Evolutionary conservation across 2,329 filamentous ascomycete genomes (phyloP), one percentile per base, ranked within the genome.

Genomic region (Penicillium thymicola): DNA sequence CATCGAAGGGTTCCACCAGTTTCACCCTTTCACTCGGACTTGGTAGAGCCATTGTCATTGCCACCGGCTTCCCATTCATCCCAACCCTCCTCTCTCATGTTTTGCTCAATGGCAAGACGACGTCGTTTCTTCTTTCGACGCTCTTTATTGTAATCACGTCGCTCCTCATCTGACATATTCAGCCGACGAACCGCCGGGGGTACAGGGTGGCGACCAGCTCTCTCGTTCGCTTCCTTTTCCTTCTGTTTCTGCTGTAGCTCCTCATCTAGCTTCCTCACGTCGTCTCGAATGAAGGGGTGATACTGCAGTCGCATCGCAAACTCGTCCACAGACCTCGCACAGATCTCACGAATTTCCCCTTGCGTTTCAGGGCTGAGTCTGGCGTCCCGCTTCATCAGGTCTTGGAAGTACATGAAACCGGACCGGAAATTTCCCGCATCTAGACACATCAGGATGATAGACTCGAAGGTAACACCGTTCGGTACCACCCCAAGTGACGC

Each of bases 401-500:
- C 75, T 41, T 70, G 58, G 47, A 75, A 64, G 58, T 77, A 77
- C 60, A 70, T 70, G 57, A 69, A 71, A 1, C 69, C 74, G 5
- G 73, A 73, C 49, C 66, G 61, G 58, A 69, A 75, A 43, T 72
- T 74, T 6, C 62, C 65, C 9, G 65, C 59, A 8, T 75, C 70
- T 5, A 83, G 62, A 64, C 85, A 88, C 42, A 85, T 77, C 13
- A 85, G 68, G 16, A 88, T 80, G 11, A 89, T 73, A 5, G 81
- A 76, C 62, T 88, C 85, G 62, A 88, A 88, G 0, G 85, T 88
- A 18, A 80, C 62, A n/a, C 72, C 67, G 57, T 85, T 78, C 0
- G 86, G 84, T 16, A 75, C 65, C 28, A 88, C 72, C 8, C 75
- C 75, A 9, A 85, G 72, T 10, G 80, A 76, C 6, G 81, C 75